Percentiles rank a stretch among this genome's conserved stretches.
Conservation (phyloP, 805 yeast genomes). For the Zygotorulaspora danielsina region DNA sequence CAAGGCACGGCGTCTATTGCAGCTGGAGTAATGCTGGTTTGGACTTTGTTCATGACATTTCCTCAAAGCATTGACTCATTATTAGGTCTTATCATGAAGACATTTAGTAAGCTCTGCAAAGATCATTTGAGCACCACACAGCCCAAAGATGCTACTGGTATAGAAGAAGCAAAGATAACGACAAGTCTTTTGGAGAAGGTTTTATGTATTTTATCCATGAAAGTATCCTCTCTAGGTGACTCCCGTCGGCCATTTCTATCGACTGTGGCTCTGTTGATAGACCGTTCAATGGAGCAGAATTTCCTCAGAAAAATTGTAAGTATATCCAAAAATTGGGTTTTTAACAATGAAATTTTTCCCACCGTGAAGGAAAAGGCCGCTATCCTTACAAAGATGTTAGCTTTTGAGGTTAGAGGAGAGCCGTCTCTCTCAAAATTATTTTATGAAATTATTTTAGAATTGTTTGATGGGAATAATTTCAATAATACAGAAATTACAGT, state of each 20-base stretch:
- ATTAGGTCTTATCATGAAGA: constrained; percentile 73
- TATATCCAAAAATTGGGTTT: constrained; percentile 86
- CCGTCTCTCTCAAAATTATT: constrained; percentile 70
- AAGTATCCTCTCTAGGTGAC: constrained; percentile 86
- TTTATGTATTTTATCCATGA: constrained; percentile 67
- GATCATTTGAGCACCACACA: constrained; percentile 67
- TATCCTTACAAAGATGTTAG: constrained; percentile 86
- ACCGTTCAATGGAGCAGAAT: constrained; percentile 74
- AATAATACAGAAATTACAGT: constrained; percentile 85
- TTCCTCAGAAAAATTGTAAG: constrained; percentile 69
- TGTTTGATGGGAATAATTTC: constrained; percentile 74
- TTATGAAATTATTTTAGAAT: constrained; percentile 79
- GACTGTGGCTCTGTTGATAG: constrained; percentile 82
- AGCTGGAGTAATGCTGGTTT: constrained; percentile 78
- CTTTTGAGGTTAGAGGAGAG: constrained; percentile 85
- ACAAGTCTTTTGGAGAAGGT: constrained; percentile 72
- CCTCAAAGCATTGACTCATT: constrained; percentile 73
- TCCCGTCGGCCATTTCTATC: constrained; percentile 86
- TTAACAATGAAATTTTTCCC: constrained; percentile 83
- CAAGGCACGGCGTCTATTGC: constrained; percentile 69
- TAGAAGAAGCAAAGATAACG: constrained; percentile 77
- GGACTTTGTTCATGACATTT: constrained; percentile 72
- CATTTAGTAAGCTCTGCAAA: constrained; percentile 82
- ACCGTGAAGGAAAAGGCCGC: constrained; percentile 96
- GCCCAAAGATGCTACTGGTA: constrained; percentile 38